A percentile compares a stretch with the other conserved stretches of the same genome.
Conservation (phyloP, 2,329 filamentous ascomycete species). For the Fusarium sp. region DNA sequence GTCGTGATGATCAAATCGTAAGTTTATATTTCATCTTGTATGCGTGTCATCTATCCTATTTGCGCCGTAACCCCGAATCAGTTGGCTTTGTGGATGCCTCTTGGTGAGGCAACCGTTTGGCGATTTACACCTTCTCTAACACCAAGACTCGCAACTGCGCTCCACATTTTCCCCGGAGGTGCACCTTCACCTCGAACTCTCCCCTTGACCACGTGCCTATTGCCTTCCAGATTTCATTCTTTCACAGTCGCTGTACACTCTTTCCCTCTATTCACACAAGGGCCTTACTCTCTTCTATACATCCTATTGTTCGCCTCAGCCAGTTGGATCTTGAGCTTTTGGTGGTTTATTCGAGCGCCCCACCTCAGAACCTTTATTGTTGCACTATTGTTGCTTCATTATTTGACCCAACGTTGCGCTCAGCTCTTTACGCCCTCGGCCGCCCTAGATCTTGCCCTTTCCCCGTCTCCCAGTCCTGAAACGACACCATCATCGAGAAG, state of each 20-base stretch:
- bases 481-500: constrained; percentile 57
- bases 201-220: constrained; percentile 17
- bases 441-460: constrained; percentile 82
- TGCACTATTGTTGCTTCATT: constrained; percentile 39
- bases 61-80: background rate
- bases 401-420: constrained; percentile 54
- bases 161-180: constrained; percentile 42
- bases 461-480: constrained; percentile 74
- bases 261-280: constrained; percentile 11
- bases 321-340: constrained; percentile 22
- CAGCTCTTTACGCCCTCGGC: constrained; percentile 85
- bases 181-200: constrained; percentile 34
- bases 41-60: background rate
- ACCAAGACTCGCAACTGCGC: constrained; percentile 22
- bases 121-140: constrained; percentile 23
- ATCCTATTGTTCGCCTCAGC: constrained; percentile 3
- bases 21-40: constrained; percentile 48
- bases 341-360: constrained; percentile 8
- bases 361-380: constrained; percentile 20
- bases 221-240: constrained; percentile 20
- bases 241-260: constrained; percentile 5
- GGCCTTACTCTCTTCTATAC: background rate
- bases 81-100: background rate
- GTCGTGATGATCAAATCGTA: constrained; percentile 71
- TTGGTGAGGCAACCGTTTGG: constrained; percentile 16